Evolutionary conservation across 371 early-diverging fungal species (phyloP).

Genomic region (Nematocida sp.): DNA sequence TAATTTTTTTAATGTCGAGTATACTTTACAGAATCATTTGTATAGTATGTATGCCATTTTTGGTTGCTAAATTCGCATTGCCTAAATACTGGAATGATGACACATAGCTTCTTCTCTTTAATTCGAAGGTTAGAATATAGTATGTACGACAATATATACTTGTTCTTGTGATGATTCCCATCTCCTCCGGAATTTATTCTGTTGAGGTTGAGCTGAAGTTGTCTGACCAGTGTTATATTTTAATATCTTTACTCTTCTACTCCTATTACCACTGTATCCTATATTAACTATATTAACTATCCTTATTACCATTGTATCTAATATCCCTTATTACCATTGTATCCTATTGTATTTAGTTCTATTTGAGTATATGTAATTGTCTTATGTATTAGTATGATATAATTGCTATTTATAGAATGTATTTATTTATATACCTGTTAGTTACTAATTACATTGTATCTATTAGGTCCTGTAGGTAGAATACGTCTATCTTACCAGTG

Average conservation of each 20-base stretch:
- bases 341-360: too few species aligned
- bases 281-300: not conserved
- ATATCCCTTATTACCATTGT: too few species aligned
- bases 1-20: conserved; percentile 46
- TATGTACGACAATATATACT: not conserved
- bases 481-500: conserved; percentile 60
- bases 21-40: conserved; percentile 57
- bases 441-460: conserved; percentile 29
- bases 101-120: conserved; percentile 25
- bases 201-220: conserved; percentile 45
- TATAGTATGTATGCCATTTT: conserved; percentile 43
- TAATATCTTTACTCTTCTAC: conserved; percentile 24
- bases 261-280: not conserved
- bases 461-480: conserved; percentile 55
- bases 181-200: conserved; percentile 29
- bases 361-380: too few species aligned
- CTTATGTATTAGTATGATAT: not conserved
- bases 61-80: conserved; percentile 21
- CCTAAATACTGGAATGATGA: conserved; percentile 49
- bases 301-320: not conserved
- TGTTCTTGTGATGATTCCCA: conserved; percentile 39
- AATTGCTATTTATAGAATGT: not conserved
- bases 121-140: conserved; percentile 35
- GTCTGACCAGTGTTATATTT: conserved; percentile 52
- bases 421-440: not conserved